Evolutionary conservation across 306 rosid species (phyloP).

Genomic region (Sicyos baderoa): DNA sequence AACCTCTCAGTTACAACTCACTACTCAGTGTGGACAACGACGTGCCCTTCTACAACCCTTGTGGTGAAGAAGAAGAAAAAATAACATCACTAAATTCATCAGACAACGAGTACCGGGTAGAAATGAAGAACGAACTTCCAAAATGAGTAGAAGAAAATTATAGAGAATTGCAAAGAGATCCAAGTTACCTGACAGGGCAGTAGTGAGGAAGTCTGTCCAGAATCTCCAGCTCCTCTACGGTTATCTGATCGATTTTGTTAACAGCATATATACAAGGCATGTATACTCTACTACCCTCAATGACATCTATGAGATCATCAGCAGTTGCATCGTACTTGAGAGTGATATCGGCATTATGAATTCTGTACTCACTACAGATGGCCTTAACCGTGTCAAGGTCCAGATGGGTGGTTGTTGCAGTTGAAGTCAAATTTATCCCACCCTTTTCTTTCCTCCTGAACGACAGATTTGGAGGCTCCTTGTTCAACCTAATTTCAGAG

Average conservation of each 20-base stretch:
- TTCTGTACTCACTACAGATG: conserved; percentile 85
- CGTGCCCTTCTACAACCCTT: no score
- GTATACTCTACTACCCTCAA: conserved; percentile 87
- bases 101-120: neutral
- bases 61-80: neutral
- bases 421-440: conserved; percentile 86
- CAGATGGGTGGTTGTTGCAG: conserved; percentile 71
- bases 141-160: neutral
- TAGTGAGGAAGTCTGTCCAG: conserved; percentile 97
- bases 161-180: neutral
- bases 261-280: conserved; percentile 92
- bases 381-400: conserved; percentile 96
- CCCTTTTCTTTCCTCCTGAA: conserved; percentile 97
- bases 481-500: conserved; percentile 59
- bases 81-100: neutral
- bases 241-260: conserved; percentile 96
- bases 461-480: conserved; percentile 87
- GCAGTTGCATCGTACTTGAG: conserved; percentile 92
- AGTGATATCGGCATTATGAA: conserved; percentile 94
- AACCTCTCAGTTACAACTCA: neutral
- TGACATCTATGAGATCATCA: conserved; percentile 92
- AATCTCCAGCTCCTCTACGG: conserved; percentile 93
- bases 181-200: conserved; percentile 74
- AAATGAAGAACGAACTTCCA: neutral
- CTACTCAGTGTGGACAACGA: no score